Evolutionary conservation across 192 early-diverging fungal species (phyloP), one percentile per base, ranked within the genome.

Genomic region (Phlyctochytrium planicorne): DNA sequence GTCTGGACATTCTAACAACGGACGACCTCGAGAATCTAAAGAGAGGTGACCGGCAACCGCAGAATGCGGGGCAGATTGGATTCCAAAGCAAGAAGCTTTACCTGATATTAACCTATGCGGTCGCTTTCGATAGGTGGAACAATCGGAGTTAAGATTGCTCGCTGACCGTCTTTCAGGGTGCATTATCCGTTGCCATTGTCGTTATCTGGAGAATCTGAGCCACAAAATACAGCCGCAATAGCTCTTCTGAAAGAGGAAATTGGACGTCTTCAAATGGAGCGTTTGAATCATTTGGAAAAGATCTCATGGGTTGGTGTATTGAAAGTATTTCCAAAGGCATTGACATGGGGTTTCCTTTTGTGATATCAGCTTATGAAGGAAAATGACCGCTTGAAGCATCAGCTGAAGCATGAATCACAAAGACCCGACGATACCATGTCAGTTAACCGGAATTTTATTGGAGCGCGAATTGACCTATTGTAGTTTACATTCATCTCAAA

Each of bases 111-210:
- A 82, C 80, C 3, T 84, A 84, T 60, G 72, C 78, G 2, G 73
- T 75, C 30, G 76, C 80, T 1, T 82, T 82, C 55, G 81, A 85
- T 66, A 62, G 81, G 77, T 83, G 47, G 10, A 34, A 53, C n/a
- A 29, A 1, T 24, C n/a, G 3, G 23, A 16, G 56, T 29, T 60
- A 36, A 0, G 52, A 16, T 47, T 67, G n/a, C 37, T 60, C 31
- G 2, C 16, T n/a, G 24, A 30, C 59, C 34, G 14, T 32, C 23
- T 37, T 2, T 36, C 52, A 83, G 82, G 20, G 79, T 85, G 4
- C 83, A 85, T 53, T 85, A 85, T 69, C 83, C 83, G 10, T 53
- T 85, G 24, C 83, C 83, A 16, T 62, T 84, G 25, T 32, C 3
- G 24, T n/a, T 59, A 23, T 67, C 16, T n/a, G 57, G 1, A 16